A percentile compares a stretch with the other conserved stretches of the same genome.
phyloP scores from a whole-genome alignment of 257 asterid species.

The Craterostigma plantagineum region DNA sequence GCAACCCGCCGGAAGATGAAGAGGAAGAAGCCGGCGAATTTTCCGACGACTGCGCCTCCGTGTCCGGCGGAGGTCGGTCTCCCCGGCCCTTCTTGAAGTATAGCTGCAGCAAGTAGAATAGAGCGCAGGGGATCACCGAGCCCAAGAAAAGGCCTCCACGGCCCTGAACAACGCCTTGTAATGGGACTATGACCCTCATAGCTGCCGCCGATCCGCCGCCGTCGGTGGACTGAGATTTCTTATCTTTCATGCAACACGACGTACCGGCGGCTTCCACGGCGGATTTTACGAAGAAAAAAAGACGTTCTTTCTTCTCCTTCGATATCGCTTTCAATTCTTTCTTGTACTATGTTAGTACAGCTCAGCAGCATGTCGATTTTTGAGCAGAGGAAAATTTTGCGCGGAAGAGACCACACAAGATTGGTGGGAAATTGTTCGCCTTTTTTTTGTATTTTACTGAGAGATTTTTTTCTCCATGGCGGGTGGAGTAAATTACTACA shows the following conservation, averaged over 20 bases:
- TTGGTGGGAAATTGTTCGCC: too few relatives aligned
- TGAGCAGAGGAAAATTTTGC: too few relatives aligned
- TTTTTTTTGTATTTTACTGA: too few relatives aligned
- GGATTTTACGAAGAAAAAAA: too few relatives aligned
- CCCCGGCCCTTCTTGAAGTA: conserved; percentile 28
- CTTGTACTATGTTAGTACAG: too few relatives aligned
- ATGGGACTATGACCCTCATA: conserved; percentile 65
- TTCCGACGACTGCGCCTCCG: conserved; percentile 14
- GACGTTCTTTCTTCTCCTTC: too few relatives aligned
- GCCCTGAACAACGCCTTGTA: conserved; percentile 56
- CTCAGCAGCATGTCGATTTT: too few relatives aligned
- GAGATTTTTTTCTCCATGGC: too few relatives aligned
- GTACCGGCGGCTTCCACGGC: too few relatives aligned
- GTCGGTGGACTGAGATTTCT: conserved; percentile 4
- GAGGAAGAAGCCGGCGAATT: conserved; percentile 17
- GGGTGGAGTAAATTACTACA: too few relatives aligned
- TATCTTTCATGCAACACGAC: neutral
- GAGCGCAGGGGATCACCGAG: conserved; percentile 52
- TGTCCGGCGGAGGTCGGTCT: conserved; percentile 7
- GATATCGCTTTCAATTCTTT: too few relatives aligned
- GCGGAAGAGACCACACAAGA: too few relatives aligned
- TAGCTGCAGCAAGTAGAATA: conserved; percentile 49
- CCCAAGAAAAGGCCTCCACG: conserved; percentile 53
- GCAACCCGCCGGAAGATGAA: conserved; percentile 14
- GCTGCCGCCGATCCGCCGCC: conserved; percentile 28